Percentiles rank a stretch among this genome's conserved stretches.
Conservation (phyloP, 1,139 yeast genomes). For the Suhomyces ambrosiae region DNA sequence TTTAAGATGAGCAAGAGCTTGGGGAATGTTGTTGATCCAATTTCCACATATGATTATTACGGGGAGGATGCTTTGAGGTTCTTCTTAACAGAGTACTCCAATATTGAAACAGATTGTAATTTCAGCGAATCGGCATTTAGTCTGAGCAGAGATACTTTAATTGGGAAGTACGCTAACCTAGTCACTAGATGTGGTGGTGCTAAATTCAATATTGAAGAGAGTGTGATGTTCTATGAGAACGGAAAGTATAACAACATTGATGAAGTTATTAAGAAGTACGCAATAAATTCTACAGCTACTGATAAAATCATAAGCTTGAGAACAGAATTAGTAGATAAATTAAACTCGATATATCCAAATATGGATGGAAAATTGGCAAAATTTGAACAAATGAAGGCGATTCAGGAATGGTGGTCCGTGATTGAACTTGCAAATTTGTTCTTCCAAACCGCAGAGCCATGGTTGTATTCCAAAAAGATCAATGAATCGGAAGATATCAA, state of each 20-base stretch:
- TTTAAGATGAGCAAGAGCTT: conserved; percentile 89
- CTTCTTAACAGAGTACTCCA: conserved; percentile 76
- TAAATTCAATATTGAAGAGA: conserved; percentile 60
- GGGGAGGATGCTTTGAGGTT: conserved; percentile 78
- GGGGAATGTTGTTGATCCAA: conserved; percentile 96
- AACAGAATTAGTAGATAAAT: conserved; percentile 21
- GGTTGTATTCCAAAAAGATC: conserved; percentile 42
- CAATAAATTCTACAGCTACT: conserved; percentile 16
- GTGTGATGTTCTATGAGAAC: conserved; percentile 29
- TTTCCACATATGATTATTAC: conserved; percentile 56
- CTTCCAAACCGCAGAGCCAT: conserved; percentile 62
- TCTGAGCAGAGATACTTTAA: conserved; percentile 62
- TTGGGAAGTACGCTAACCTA: conserved; percentile 83
- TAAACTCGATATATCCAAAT: conserved; percentile 22
- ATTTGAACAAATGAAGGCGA: conserved; percentile 62
- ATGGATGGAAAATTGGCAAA: conserved; percentile 47
- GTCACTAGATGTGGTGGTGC: conserved; percentile 72
- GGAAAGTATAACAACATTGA: conserved; percentile 32
- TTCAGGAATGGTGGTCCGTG: conserved; percentile 62
- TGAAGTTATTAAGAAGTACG: conserved; percentile 18
- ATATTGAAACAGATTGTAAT: conserved; percentile 75
- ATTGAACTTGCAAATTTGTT: conserved; percentile 65
- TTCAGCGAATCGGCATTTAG: conserved; percentile 63
- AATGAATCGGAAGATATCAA: conserved; percentile 28
- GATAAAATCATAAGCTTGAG: conserved; percentile 21